Base-by-base conservation (phyloP, 2,329 filamentous ascomycete species). In the Sclerotinia nivalis region DNA sequence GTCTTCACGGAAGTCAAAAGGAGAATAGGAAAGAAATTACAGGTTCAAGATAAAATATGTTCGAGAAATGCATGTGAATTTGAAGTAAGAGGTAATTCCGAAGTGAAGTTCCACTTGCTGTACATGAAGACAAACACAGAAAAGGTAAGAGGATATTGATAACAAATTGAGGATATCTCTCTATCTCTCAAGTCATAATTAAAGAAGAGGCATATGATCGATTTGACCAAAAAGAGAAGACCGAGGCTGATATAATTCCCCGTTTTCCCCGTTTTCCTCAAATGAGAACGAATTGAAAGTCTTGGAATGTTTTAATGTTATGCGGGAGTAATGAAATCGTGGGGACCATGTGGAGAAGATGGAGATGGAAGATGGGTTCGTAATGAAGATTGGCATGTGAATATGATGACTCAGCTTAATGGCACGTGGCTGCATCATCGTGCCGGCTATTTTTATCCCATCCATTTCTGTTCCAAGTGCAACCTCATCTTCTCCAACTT, bases 351-450 rank as follows among this genome's bases (percentile, higher is more conserved):
- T 45, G 58, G 40, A 43, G 40, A 47, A 49, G 12, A 25, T 59
- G 4, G 37, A n/a, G n/a, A n/a, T n/a, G n/a, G 40, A 47, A 49
- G 12, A 25, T 59, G 4, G 37, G 52, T 1, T n/a, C 22, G 34
- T 58, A 31, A 37, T 58, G 59, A 62, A 50, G 59, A 37, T 62
- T 64, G 60, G 25, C 60, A 64, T 50, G 60, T 64, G 60, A 64
- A 50, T 37, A 64, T 50, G 45, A 6, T 64, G 60, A 64, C 60
- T 50, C 45, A 50, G 45, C 45, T 40, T 22, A 12, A 12, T 49
- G 43, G 22, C 25, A 6, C 25, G 43, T 61, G 58, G 40, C 40
- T 43, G 40, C 13, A 43, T 43, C 15, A 43, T 40, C 22, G 12
- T 25, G 12, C 10, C 47, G 20, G 20, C 45, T 18, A 47, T 47